These are phyloP conservation scores for Linum trigynum DNA, from an alignment of 345 rosid genomes.

Conservation along the genomic window DNA sequence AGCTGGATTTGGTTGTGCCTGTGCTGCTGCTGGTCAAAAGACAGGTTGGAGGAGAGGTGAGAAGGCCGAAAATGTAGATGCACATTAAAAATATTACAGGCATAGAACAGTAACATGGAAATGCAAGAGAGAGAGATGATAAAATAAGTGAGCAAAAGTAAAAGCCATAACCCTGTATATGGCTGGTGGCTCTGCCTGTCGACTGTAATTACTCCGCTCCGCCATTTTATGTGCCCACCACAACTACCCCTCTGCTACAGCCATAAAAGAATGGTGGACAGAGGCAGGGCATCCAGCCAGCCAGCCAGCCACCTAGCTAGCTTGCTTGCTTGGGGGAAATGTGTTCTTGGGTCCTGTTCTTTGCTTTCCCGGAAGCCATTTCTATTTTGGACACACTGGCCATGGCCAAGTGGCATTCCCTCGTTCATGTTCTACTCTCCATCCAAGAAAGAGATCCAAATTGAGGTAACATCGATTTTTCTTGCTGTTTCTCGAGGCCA, in stretches of 20 bases:
- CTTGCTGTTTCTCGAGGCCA: too few relatives aligned
- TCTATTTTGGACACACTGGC: slow-evolving; percentile 2
- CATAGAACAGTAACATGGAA: too few relatives aligned
- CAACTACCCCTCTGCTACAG: slow-evolving; percentile 13
- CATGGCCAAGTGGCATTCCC: neutral
- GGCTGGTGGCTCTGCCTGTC: neutral
- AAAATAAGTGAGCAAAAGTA: neutral
- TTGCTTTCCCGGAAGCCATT: neutral
- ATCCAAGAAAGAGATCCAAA: too few relatives aligned
- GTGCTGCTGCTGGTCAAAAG: neutral
- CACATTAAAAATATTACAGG: too few relatives aligned
- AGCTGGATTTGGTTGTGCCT: too few relatives aligned
- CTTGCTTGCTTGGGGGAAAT: neutral
- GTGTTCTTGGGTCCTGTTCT: neutral
- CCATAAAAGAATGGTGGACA: neutral
- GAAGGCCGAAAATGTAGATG: too few relatives aligned
- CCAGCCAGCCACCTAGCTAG: neutral
- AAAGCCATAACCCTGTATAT: neutral
- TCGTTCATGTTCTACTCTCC: too few relatives aligned
- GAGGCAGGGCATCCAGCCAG: neutral
- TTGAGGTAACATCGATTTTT: too few relatives aligned
- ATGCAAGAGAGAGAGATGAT: neutral
- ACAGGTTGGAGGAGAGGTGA: slow-evolving; percentile 3
- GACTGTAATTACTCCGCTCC: slow-evolving; percentile 10
- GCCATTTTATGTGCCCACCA: neutral